Conservation (phyloP, 192 early-diverging fungal genomes). For the Cladochytrium replicatum region DNA sequence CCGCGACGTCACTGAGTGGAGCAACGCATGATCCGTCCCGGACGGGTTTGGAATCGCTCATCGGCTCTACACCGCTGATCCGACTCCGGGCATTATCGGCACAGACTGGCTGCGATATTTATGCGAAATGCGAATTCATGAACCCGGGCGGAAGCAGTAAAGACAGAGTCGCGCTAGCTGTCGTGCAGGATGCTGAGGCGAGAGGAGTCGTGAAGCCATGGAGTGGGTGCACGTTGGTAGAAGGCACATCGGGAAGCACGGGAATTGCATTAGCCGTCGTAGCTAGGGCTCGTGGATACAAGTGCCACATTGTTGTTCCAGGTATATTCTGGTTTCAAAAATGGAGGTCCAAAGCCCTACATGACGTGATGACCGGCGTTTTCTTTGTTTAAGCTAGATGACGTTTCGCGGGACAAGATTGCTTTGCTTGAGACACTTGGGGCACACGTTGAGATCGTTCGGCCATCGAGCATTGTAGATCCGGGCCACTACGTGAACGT, state of each 20-base stretch:
- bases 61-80: slow-evolving; percentile 89
- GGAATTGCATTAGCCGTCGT: slow-evolving; percentile 93
- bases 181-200: slow-evolving; percentile 70
- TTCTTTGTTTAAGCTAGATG: slow-evolving; percentile 36
- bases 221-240: slow-evolving; percentile 71
- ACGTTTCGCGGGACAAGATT: slow-evolving; percentile 84
- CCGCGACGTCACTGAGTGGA: too few species aligned
- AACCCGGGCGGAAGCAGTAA: slow-evolving; percentile 90
- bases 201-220: slow-evolving; percentile 59
- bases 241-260: slow-evolving; percentile 93
- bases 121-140: slow-evolving; percentile 66
- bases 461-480: slow-evolving; percentile 86
- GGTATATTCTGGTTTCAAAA: slow-evolving; percentile 4
- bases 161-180: slow-evolving; percentile 82
- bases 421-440: slow-evolving; percentile 70
- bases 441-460: slow-evolving; percentile 83
- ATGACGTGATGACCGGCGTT: not conserved
- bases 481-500: slow-evolving; percentile 86
- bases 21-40: too few species aligned
- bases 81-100: slow-evolving; percentile 72
- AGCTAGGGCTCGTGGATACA: slow-evolving; percentile 79
- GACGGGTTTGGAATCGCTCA: slow-evolving; percentile 74
- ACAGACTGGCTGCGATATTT: slow-evolving; percentile 83
- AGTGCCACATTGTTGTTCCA: slow-evolving; percentile 92
- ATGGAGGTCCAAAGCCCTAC: not conserved